phyloP scores from a whole-genome alignment of 768 basidiomycete genomes.

The Termitomyces sp. region DNA sequence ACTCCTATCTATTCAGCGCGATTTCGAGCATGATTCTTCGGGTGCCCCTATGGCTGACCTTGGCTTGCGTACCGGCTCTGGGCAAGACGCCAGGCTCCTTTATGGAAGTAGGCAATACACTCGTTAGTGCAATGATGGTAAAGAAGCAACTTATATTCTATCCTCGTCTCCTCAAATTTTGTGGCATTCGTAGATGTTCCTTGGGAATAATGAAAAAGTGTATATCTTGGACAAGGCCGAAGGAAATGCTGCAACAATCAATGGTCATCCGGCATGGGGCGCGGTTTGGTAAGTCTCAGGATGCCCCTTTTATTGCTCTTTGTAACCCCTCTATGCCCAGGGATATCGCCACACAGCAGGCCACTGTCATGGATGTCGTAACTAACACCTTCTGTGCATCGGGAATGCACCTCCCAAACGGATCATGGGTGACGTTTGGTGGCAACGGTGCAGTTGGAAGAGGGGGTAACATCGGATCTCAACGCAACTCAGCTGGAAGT shows the following conservation, averaged over 20 bases:
- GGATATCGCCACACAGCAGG: conserved; percentile 59
- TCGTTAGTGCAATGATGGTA: conserved; percentile 52
- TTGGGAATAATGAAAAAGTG: conserved; percentile 75
- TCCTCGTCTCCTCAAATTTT: neutral
- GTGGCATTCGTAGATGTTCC: conserved; percentile 55
- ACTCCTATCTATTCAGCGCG: neutral
- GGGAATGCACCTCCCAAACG: conserved; percentile 79
- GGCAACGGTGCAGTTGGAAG: conserved; percentile 74
- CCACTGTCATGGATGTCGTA: conserved; percentile 63
- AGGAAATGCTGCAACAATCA: conserved; percentile 61
- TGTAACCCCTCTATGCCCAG: conserved; percentile 24
- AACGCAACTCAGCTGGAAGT: conserved; percentile 40
- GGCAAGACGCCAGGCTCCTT: conserved; percentile 40
- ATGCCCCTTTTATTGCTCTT: neutral
- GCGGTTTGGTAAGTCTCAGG: conserved; percentile 50
- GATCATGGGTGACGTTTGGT: conserved; percentile 70
- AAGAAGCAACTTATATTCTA: conserved; percentile 13
- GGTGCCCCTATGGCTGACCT: conserved; percentile 35
- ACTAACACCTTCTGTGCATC: conserved; percentile 82
- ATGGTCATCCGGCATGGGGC: conserved; percentile 74
- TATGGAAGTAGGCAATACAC: conserved; percentile 41
- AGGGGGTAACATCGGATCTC: conserved; percentile 56
- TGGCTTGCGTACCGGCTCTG: conserved; percentile 23
- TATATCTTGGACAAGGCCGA: conserved; percentile 92
- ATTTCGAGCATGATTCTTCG: conserved; percentile 4